phyloP scores from a whole-genome alignment of 768 basidiomycete genomes.

The Steccherinum ochraceum region DNA sequence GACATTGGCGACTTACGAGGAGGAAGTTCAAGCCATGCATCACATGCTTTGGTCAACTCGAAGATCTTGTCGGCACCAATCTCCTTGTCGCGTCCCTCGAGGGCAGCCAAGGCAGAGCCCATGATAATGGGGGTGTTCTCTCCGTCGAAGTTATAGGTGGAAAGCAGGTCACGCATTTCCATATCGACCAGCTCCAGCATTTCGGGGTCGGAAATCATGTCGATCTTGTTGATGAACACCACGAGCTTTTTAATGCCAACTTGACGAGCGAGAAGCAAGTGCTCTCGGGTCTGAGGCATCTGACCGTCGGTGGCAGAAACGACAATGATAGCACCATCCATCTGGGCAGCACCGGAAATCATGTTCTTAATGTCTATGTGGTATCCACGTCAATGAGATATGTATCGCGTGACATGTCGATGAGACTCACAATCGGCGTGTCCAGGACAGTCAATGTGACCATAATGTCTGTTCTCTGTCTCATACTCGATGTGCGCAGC shows the following conservation, averaged over 20 bases:
- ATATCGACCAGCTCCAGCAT: conserved; percentile 99
- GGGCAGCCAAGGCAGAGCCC: conserved; percentile 93
- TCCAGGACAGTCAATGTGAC: conserved; percentile 97
- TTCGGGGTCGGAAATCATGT: conserved; percentile 92
- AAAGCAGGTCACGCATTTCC: conserved; percentile 97
- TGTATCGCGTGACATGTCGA: too few species aligned
- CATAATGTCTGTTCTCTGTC: conserved; percentile 84
- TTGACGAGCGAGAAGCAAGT: conserved; percentile 94
- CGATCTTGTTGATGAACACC: conserved; percentile 99
- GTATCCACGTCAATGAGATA: too few species aligned
- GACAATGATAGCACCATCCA: conserved; percentile 94
- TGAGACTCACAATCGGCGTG: conserved; percentile 80
- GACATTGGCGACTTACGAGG: conserved; percentile 50
- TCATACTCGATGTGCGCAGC: conserved; percentile 99
- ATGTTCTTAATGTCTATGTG: conserved; percentile 93
- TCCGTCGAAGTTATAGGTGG: conserved; percentile 92
- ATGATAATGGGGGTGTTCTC: conserved; percentile 97
- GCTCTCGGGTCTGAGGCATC: conserved; percentile 99
- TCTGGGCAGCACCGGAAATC: conserved; percentile 98
- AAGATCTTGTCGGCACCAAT: conserved; percentile 76
- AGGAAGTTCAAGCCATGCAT: conserved; percentile 93
- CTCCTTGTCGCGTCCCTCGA: conserved; percentile 78
- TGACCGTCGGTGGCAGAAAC: conserved; percentile 99
- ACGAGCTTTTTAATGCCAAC: conserved; percentile 97
- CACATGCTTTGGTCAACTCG: conserved; percentile 81